These are phyloP conservation scores for Odontarrhena argentea DNA, from an alignment of 345 rosid species.

Conservation along the genomic window DNA sequence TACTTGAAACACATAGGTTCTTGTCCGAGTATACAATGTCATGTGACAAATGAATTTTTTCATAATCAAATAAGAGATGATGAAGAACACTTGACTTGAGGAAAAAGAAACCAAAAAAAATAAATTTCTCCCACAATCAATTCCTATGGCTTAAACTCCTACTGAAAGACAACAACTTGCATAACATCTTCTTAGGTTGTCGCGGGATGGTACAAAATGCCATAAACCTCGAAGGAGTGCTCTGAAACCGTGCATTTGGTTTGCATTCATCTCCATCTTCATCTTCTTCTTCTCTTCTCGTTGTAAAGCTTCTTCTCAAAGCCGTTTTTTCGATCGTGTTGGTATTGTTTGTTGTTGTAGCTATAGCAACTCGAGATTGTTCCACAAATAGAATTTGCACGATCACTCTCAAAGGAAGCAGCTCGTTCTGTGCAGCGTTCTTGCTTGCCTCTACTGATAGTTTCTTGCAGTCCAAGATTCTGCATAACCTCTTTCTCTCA, in stretches of 20 bases:
- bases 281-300: conserved; percentile 60
- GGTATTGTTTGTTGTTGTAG: conserved; percentile 65
- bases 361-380: conserved; percentile 68
- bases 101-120: conserved; percentile 23
- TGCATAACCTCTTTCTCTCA: conserved; percentile 78
- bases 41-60: conserved; percentile 23
- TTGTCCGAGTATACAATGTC: conserved; percentile 10
- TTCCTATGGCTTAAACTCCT: conserved; percentile 60
- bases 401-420: conserved; percentile 83
- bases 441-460: conserved; percentile 87
- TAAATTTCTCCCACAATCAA: not conserved
- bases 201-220: conserved; percentile 69
- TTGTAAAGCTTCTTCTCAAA: conserved; percentile 58
- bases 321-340: conserved; percentile 21
- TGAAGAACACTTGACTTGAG: conserved; percentile 27
- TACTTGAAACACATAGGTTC: too few relatives aligned
- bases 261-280: conserved; percentile 67
- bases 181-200: conserved; percentile 57
- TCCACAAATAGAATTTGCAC: conserved; percentile 93
- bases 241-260: conserved; percentile 50
- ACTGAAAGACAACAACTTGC: conserved; percentile 57
- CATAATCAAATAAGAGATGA: not conserved
- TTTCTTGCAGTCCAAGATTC: conserved; percentile 85
- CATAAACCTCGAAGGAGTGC: conserved; percentile 59
- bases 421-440: conserved; percentile 92